Evolutionary conservation across 2,329 filamentous ascomycete genomes (phyloP), one percentile per base, ranked within the genome.

Genomic region (Mollisiaceae sp.): DNA sequence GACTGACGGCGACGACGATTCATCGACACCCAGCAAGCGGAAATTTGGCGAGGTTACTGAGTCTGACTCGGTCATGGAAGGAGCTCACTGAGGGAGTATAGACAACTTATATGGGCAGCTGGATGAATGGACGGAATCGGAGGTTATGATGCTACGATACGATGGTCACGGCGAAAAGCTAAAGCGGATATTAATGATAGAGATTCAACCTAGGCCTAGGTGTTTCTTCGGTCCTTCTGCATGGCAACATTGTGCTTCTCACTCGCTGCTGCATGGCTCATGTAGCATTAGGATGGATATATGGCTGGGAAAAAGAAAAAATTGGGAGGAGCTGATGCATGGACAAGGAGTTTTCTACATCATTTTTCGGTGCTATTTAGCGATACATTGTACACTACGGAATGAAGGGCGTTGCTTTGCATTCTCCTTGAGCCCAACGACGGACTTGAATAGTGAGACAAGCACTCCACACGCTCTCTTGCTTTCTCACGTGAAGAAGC

Each of bases 1-100:
- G 82, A 85, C 82, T 56, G 79, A 79, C 15, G 74, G 74, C 18
- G 71, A 71, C 4, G 59, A 67, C 5, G 55, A 22, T 20, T 72
- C 77, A 14, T 73, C 77, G 18, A 76, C 76, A 60, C 77, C 79
- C 20, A 79, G 78, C 58, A 88, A 89, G 78, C 80, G 86, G 69
- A 87, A 88, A 76, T 75, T 84, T 54, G 77, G 77, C 55, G 80
- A 82, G 18, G 54, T 70, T 54, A 6, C 18, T 27, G 50, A 54
- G 27, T 52, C 55, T 45, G 68, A 69, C 36, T 36, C 54, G 22
- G 52, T 22, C 15, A 70, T 68, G 63, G 56, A 58, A 32, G 60
- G 27, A 41, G 62, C 41, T 22, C 62, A 63, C 56, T 68, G 65
- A 70, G 43, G 20, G 36, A 20, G 4, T 4, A 8, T 41, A 60